Evolutionary conservation across 345 rosid species (phyloP), one percentile per base, ranked within the genome.

Genomic region (Melastoma malabathricum): DNA sequence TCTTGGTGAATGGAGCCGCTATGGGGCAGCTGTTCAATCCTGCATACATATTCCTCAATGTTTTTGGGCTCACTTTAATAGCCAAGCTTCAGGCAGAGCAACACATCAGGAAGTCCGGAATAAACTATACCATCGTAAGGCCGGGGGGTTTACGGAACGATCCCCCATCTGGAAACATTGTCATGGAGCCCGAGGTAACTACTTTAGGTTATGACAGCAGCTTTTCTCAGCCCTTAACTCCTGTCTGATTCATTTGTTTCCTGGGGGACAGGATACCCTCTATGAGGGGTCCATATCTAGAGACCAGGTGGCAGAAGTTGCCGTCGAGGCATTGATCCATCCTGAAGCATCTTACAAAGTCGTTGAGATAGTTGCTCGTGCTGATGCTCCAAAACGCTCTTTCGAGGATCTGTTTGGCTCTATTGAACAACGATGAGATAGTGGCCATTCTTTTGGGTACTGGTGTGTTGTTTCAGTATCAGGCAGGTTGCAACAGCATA

Each of bases 61-160:
- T 89, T 52, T 79, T 83, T 41, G 94, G 98, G 45, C 75, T 89
- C 45, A 83, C 88, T 72, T 73, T 89, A 45, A 45, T 86, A 18
- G 96, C 97, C 0, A 89, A 89, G 84, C 98, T 86, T 62, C 94
- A 89, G 65, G 98, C 92, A 2, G 96, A 86, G 83, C 72, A 75
- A 46, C 71, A 80, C 54, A 75, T 89, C 54, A 74, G 78, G 67
- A 81, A 58, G 48, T 86, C 90, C 0, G 94, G 94, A 25, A 79
- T 89, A 46, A 71, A 81, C 72, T 85, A 89, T 69, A 85, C 97
- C 0, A 85, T 89, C 13, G 64, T 85, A 16, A 77, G 97, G 61
- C 95, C 97, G 0, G 97, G 95, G 44, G 94, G 94, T 16, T 68
- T 89, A 63, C 82, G 64, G 63, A 89, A 83, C 46, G 94, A 89